Evolutionary conservation across 257 asterid genomes (phyloP), one percentile per base, ranked within the genome.

Genomic region (Striga asiatica): DNA sequence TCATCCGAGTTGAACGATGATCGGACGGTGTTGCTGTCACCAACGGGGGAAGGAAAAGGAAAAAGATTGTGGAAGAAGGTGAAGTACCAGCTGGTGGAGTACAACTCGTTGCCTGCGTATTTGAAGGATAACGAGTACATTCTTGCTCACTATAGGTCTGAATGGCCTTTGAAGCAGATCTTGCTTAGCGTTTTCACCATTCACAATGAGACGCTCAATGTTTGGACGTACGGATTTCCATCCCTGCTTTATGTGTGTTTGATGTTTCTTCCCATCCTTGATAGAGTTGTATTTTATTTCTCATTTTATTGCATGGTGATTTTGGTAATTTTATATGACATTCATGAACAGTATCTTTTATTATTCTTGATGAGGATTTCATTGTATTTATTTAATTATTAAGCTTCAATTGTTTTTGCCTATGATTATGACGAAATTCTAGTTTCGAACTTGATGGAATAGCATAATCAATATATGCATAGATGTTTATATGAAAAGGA

Each of bases 161-260:
- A 88, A 59, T 92, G 99, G 97, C 97, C 99, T 51, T 70, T 92
- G 70, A 84, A 75, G 73, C 93, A 88, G 51, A 72, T 54, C 31
- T 58, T 92, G 60, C 88, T 92, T 50, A 92, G 99, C 74, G 66
- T 82, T n/a, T 92, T 92, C 54, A 64, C 83, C 57, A 82, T 92
- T 76, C 97, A 88, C 70, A 92, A 92, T 48, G 99, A 92, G 82
- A 88, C 99, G 63, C 88, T 92, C 62, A 92, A 92, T 43, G 83
- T 92, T 56, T 92, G 97, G 99, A 88, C 99, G 97, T 84, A 82
- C 77, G 97, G 13, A 14, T 58, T 66, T 66, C 34, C 32, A 19
- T 31, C 59, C 28, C 2, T 67, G 32, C 50, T 38, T 32, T 11
- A 16, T 38, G 14, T n/a, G n/a, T n/a, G n/a, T n/a, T n/a, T n/a